These are phyloP conservation scores for Eucalyptus marginata DNA, from an alignment of 345 rosid genomes.

Conservation along the genomic window DNA sequence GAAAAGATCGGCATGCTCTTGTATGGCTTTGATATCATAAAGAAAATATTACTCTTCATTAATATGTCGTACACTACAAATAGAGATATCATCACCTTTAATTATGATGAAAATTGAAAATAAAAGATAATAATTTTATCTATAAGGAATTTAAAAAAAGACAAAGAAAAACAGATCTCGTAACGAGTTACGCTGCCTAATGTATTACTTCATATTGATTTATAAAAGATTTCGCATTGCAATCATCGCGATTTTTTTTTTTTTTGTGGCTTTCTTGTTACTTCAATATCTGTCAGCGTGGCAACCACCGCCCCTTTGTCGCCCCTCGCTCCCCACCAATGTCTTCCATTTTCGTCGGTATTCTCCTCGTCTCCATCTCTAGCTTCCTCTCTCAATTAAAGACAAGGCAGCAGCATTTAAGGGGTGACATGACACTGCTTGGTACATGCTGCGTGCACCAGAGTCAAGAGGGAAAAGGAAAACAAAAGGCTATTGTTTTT, in stretches of 20 bases:
- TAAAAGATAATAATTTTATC: too few species aligned
- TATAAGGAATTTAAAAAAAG: too few species aligned
- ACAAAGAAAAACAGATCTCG: not conserved
- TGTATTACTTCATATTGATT: not conserved
- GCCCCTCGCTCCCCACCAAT: not conserved
- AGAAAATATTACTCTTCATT: too few species aligned
- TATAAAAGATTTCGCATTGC: not conserved
- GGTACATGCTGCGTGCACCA: not conserved
- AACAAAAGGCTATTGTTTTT: not conserved
- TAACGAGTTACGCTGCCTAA: not conserved
- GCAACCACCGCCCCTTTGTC: not conserved
- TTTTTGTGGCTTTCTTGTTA: too few species aligned
- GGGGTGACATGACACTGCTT: not conserved
- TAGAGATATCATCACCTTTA: too few species aligned
- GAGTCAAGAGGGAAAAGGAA: not conserved
- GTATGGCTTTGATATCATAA: too few species aligned
- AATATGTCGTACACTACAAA: too few species aligned
- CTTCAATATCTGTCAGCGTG: not conserved
- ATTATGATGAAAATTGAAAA: too few species aligned
- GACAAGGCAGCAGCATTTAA: not conserved
- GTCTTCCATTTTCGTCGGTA: not conserved
- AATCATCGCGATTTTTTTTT: too few species aligned
- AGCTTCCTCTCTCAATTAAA: not conserved
- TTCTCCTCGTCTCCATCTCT: not conserved
- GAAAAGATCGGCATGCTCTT: not conserved